Base-by-base conservation (phyloP, 441 rosid genomes). In the Pelargonium cotyledonis region DNA sequence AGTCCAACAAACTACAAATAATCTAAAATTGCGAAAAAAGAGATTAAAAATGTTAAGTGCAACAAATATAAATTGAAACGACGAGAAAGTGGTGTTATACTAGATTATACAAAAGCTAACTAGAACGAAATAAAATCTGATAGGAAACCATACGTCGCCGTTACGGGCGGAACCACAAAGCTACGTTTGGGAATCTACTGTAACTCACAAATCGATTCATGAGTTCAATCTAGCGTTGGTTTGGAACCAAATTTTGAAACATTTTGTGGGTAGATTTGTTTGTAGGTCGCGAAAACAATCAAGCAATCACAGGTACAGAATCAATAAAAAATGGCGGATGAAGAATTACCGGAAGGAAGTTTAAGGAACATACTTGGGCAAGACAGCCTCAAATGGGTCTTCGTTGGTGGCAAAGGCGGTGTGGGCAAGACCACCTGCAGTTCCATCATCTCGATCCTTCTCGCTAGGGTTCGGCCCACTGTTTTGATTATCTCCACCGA, bases 341-440 rank as follows among this genome's bases (percentile, higher is more conserved):
- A 69, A 71, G 90, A 85, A 29, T 16, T 87, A 41, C 90, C 96
- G 14, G 96, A 88, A 62, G 92, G 86, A 29, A 80, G 86, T 8
- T 66, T 95, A 6, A 81, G 70, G 80, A 95, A 95, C 86, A 79
- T 95, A 29, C 75, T 95, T 69, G 87, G 86, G 18, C 97, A 91
- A 76, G 96, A 95, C 0, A 75, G 79, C 75, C 92, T 95, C 1
- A 91, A 95, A 80, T 95, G 99, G 97, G 96, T 95, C 1, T 95
- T 95, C 76, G 99, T 95, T 16, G 97, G 99, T 23, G 99, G 99
- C 6, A 95, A 95, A 78, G 99, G 99, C 63, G 99, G 99, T 38
- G 98, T 95, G 0, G 98, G 99, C 46, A 95, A 95, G 83, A 95
- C 99, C 53, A 92, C 97, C 5, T 90, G 99, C 81, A 95, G 99